Evolutionary conservation across 805 yeast species (phyloP), one percentile per base, ranked within the genome.

Genomic region (Middelhovenomyces tepae): DNA sequence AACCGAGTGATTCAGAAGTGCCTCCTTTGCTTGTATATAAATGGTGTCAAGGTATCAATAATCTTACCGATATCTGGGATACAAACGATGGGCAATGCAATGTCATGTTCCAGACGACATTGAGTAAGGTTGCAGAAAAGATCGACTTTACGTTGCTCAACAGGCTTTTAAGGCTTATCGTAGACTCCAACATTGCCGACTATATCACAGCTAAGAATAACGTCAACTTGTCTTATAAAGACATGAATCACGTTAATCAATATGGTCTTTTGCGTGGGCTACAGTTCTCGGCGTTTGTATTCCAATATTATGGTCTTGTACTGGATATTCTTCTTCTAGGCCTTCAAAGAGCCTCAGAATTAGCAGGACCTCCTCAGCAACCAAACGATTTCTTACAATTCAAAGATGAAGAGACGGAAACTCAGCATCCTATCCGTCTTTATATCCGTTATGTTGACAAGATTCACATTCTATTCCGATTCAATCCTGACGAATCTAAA

Each of bases 121-220:
- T 91, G 40, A 66, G 66, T 42, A 79, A 79, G 43, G 48, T 89
- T 38, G 68, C 87, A 0, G 95, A 89, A 42, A 87, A 85, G 47
- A 74, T 86, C 20, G 99, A 91, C 49, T 71, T 91, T 37, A 85
- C 96, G 0, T 60, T 91, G 34, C 60, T 91, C 39, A 91, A 89
- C 53, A 70, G 95, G 40, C 60, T 91, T 27, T 57, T 91, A 35
- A 63, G 94, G 34, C 65, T 91, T 39, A 68, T 91, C 24, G 74
- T 86, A 44, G 98, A 91, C 50, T 79, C 94, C 1, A 82, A 80
- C 44, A 73, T 91, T 47, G 98, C 97, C 3, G 97, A 91, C 57
- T 91, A 91, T 53, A 79, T 91, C 47, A 59, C 94, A 1, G 78
- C 96, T 0, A 87, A 87, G 54, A 85, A 85, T 59, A 91, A 91